A percentile compares a stretch with the other conserved stretches of the same genome.
Conservation (phyloP, 148 eudicot genomes). For the Vaccinium macrocarpon region DNA sequence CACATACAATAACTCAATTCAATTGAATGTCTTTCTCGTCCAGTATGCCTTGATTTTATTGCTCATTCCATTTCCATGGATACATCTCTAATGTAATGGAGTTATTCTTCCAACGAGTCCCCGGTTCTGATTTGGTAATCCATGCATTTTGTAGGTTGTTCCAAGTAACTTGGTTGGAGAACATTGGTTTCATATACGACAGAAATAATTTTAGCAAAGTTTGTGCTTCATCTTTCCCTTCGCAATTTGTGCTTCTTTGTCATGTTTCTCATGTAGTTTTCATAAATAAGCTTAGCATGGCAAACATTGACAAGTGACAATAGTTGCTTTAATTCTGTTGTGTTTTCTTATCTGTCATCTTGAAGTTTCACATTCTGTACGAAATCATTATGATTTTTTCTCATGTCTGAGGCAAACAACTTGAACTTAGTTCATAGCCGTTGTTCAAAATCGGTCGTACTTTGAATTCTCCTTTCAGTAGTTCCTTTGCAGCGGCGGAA, state of each 20-base stretch:
- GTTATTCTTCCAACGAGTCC: not conserved
- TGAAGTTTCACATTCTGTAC: not conserved
- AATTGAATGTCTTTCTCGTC: not conserved
- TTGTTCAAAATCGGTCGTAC: not conserved
- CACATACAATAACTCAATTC: not conserved
- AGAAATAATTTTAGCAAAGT: conserved; percentile 69
- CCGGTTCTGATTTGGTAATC: conserved; percentile 36
- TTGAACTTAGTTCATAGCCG: not conserved
- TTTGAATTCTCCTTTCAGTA: not conserved
- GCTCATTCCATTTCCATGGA: not conserved
- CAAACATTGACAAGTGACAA: not conserved
- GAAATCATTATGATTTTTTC: not conserved
- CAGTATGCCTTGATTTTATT: not conserved
- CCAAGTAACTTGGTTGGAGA: conserved; percentile 87
- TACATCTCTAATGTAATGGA: not conserved
- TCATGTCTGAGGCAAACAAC: not conserved
- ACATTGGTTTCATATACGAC: conserved; percentile 88
- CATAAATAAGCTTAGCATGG: not conserved
- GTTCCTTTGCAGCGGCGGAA: not conserved
- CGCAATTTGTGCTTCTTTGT: conserved; percentile 6
- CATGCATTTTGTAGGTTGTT: conserved; percentile 80
- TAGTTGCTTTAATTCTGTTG: not conserved
- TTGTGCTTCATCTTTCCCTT: conserved; percentile 38
- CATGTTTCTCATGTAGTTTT: not conserved
- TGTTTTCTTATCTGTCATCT: conserved; percentile 5